Percentiles rank a stretch among this genome's conserved stretches.
Conservation (phyloP, 2,329 filamentous ascomycete species). For the Cryphonectria japonica region DNA sequence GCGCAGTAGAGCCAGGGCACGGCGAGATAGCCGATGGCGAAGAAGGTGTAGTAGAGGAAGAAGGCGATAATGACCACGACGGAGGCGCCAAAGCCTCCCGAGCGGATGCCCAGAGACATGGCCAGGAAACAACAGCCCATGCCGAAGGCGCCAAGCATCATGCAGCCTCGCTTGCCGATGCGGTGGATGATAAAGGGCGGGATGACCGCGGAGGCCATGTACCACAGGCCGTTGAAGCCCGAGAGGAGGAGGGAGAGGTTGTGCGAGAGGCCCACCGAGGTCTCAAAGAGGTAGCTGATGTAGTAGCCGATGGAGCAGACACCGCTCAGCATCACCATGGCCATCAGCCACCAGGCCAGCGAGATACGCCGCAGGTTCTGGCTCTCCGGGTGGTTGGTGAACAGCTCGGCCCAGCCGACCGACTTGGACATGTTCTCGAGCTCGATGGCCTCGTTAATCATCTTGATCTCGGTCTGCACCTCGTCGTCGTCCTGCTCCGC, state of each 20-base stretch:
- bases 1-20: slow-evolving; percentile 25
- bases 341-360: slow-evolving; percentile 31
- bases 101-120: slow-evolving; percentile 17
- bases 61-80: slow-evolving; percentile 25
- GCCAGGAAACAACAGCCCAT: slow-evolving; percentile 18
- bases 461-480: slow-evolving; percentile 27
- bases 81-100: slow-evolving; percentile 5
- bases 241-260: slow-evolving; percentile 18
- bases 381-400: slow-evolving; percentile 26
- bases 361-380: slow-evolving; percentile 29
- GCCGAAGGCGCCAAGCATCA: slow-evolving; percentile 17
- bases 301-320: slow-evolving; percentile 43
- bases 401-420: slow-evolving; percentile 29
- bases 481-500: slow-evolving; percentile 13
- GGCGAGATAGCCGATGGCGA: slow-evolving; percentile 25
- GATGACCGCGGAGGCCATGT: slow-evolving; percentile 16
- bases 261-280: slow-evolving; percentile 19
- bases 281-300: slow-evolving; percentile 21
- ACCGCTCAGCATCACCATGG: slow-evolving; percentile 31
- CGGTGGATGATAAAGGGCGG: slow-evolving; percentile 19
- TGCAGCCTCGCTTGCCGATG: slow-evolving; percentile 16
- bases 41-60: slow-evolving; percentile 29
- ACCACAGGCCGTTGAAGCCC: slow-evolving; percentile 25
- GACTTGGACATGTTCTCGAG: slow-evolving; percentile 23
- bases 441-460: slow-evolving; percentile 32